Evolutionary conservation across 2,329 filamentous ascomycete genomes (phyloP).

Genomic region (Thielaviopsis populi): DNA sequence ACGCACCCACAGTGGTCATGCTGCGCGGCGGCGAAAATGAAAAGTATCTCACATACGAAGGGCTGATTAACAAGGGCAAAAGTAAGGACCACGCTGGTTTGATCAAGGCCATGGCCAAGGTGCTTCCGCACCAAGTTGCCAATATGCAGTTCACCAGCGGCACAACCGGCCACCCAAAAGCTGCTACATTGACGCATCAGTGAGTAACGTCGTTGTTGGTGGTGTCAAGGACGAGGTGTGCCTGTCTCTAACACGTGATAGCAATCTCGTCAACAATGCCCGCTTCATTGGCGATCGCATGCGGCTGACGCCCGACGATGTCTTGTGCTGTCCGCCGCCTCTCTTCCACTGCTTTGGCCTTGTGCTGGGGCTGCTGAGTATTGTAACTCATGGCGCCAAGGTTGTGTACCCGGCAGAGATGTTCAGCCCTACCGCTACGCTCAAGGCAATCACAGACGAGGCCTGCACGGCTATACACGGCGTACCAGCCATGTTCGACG

Average conservation of each 20-base stretch:
- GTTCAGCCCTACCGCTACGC: conserved; percentile 52
- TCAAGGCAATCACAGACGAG: conserved; percentile 51
- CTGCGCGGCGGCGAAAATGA: conserved; percentile 43
- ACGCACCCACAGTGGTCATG: conserved; percentile 39
- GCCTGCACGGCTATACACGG: conserved; percentile 62
- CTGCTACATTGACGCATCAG: conserved; percentile 60
- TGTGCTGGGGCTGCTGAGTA: conserved; percentile 58
- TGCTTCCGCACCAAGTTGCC: conserved; percentile 51
- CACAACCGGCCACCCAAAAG: conserved; percentile 60
- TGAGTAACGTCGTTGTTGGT: conserved; percentile 24
- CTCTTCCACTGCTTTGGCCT: conserved; percentile 79
- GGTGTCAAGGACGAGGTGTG: background rate
- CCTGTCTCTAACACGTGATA: conserved; percentile 21
- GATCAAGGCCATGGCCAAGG: conserved; percentile 36
- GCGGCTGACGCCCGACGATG: conserved; percentile 49
- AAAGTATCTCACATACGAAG: conserved; percentile 44
- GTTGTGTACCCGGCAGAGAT: conserved; percentile 63
- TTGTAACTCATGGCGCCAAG: conserved; percentile 58
- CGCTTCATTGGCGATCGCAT: conserved; percentile 61
- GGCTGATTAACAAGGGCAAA: conserved; percentile 39
- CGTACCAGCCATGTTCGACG: conserved; percentile 74
- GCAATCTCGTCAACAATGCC: conserved; percentile 48
- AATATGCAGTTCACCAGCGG: conserved; percentile 64
- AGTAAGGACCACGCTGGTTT: conserved; percentile 35
- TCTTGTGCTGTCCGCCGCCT: conserved; percentile 67